Conservation (phyloP, 805 yeast genomes). For the Candida sithepensis region DNA sequence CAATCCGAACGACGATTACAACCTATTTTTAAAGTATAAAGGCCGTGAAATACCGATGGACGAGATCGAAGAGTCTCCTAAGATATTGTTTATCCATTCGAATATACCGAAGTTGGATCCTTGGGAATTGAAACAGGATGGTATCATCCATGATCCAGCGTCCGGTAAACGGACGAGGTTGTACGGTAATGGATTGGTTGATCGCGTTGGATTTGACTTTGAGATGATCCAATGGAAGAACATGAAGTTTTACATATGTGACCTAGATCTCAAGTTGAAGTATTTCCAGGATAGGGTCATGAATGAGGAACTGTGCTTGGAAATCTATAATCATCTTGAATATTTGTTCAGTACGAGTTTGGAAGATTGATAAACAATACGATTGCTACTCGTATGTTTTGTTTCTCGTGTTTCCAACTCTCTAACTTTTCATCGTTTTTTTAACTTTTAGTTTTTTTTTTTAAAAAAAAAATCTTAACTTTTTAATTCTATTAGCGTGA, state of each 20-base stretch:
- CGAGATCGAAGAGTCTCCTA: constrained; percentile 23
- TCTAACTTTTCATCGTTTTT: too few relatives aligned
- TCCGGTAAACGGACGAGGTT: constrained; percentile 49
- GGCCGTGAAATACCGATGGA: constrained; percentile 9
- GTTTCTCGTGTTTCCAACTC: background rate
- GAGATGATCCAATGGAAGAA: constrained; percentile 57
- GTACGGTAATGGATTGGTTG: constrained; percentile 54
- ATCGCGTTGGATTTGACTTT: constrained; percentile 51
- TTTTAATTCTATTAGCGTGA: background rate
- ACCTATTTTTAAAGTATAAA: constrained; percentile 26
- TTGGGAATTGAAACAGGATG: constrained; percentile 43
- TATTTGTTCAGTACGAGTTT: constrained; percentile 30
- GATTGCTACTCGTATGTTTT: background rate
- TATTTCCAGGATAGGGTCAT: constrained; percentile 38
- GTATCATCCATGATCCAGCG: constrained; percentile 35
- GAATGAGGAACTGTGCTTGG: constrained; percentile 43
- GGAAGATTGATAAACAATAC: background rate
- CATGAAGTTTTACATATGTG: constrained; percentile 54
- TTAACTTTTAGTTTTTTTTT: too few relatives aligned
- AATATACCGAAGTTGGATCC: constrained; percentile 69
- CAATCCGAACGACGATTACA: constrained; percentile 62
- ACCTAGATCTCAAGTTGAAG: constrained; percentile 40
- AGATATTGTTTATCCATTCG: constrained; percentile 55
- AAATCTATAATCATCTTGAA: constrained; percentile 43
- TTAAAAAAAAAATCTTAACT: too few relatives aligned